Evolutionary conservation across 2,329 filamentous ascomycete genomes (phyloP), one percentile per base, ranked within the genome.

Genomic region (Didymella pinodella): DNA sequence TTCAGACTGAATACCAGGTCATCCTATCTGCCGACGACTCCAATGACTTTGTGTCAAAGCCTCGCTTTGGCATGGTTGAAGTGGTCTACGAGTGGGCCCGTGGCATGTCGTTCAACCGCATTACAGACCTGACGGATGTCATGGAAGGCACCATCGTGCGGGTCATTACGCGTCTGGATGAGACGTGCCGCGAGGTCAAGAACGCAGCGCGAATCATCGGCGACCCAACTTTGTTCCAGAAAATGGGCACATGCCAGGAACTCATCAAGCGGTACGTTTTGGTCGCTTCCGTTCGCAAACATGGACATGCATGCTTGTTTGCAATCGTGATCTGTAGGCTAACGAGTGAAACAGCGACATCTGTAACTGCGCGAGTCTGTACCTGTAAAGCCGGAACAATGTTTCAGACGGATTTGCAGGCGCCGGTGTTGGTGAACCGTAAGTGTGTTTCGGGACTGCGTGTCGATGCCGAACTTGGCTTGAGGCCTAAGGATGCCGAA

Each of bases 21-120:
- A 94, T 98, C 57, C 86, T 96, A 58, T 91, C 91, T 0, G 85
- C 90, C 1, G 94, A 98, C 54, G 94, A 97, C 74, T 90, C 89
- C 57, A 97, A 96, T 70, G 94, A 98, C 77, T 97, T 97, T 72
- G 90, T 91, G 34, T 92, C 88, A 59, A 85, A 89, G 54, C 92
- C 93, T 2, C 86, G 94, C 10, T 99, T 99, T 74, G 95, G 94
- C 1, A 85, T 99, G 55, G 93, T 97, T 75, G 95, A 99, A 78
- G 95, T 99, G 0, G 96, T 99, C 32, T 97, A 98, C 75, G 95
- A 99, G 78, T 99, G 95, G 95, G 95, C 95, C 10, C 84, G 92
- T 48, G 95, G 95, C 26, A 98, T 98, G 92, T 94, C 91, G 51
- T 99, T 99, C 84, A 96, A 96, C 79, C 94, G 95, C 65, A 99